Evolutionary conservation across 495 filamentous ascomycete species (phyloP), one percentile per base, ranked within the genome.

Genomic region (Neurospora terricola): DNA sequence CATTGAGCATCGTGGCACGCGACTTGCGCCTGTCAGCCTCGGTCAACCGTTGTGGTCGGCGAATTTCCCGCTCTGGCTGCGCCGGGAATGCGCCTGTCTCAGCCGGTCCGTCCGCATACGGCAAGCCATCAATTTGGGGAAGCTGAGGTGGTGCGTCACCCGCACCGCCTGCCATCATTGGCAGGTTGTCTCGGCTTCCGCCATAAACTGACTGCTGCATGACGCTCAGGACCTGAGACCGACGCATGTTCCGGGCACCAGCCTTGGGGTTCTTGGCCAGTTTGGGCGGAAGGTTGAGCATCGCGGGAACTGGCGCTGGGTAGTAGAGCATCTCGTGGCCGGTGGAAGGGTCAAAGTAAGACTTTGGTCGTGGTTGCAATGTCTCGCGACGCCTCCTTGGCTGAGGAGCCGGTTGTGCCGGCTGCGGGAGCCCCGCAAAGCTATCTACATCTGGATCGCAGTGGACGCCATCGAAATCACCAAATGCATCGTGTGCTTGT

Each of bases 401-500:
- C 21, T 78, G 73, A 21, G 74, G 75, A 0, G 71, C 69, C 34
- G 45, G 68, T 4, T 77, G 37, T 23, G 72, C 73, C 10, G 70
- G 71, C 54, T 73, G 70, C 1, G 72, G 75, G 11, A 75, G 76
- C 18, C 74, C 75, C 14, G 77, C 77, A 66, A 83, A 79, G 2
- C 80, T 77, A 38, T 77, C 77, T 8, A 76, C 71, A 27, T 86
- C 84, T n/a, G 85, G 87, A 37, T 89, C 84, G 78, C 89, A 94
- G 81, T 99, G 95, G 14, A 94, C 94, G 70, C 96, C 96, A 83
- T 98, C 96, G 77, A 99, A 99, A 79, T 97, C 93, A 11, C 87
- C 88, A 84, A 98, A 99, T 30, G 96, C 86, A 40, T 83, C 82
- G 77, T 86, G 83, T 2, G 89, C 90, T 78, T 94, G 89, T 23